Evolutionary conservation across 1,284 basidiomycete species (phyloP).

Genomic region (Cronartium quercuum): DNA sequence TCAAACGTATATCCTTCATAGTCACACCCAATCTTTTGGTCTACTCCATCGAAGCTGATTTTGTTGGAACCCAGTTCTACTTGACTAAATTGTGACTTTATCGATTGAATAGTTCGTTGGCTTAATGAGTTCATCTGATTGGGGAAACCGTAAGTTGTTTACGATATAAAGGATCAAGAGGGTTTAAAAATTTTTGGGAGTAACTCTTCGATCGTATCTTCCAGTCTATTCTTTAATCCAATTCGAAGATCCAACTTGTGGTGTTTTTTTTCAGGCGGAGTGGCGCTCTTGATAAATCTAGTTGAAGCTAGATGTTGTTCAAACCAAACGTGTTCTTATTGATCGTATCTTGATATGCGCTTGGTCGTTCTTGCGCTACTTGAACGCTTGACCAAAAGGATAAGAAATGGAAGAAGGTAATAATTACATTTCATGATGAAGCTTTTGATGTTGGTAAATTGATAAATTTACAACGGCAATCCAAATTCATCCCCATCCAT

Average conservation of each 20-base stretch:
- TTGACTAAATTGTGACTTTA: conserved; percentile 6
- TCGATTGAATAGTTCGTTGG: conserved; percentile 16
- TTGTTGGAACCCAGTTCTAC: conserved; percentile 3
- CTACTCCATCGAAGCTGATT: conserved; percentile 1
- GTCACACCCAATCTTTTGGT: conserved; percentile 23
- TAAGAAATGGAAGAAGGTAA: too few relatives aligned
- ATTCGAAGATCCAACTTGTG: conserved; percentile 28
- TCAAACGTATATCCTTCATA: conserved; percentile 12
- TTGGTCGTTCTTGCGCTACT: too few relatives aligned
- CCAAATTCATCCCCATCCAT: too few relatives aligned
- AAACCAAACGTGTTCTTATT: too few relatives aligned
- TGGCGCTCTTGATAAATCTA: too few relatives aligned
- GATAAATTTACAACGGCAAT: too few relatives aligned
- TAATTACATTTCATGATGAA: too few relatives aligned
- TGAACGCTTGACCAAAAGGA: too few relatives aligned
- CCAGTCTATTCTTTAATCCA: conserved; percentile 4
- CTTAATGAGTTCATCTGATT: conserved; percentile 4
- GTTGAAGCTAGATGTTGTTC: too few relatives aligned
- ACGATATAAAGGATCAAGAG: conserved; percentile 2
- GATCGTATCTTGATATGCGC: too few relatives aligned
- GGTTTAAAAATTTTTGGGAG: conserved; percentile 17
- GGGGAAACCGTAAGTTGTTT: conserved; percentile 11
- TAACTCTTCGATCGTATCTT: conserved; percentile 25
- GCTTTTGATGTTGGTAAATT: too few relatives aligned
- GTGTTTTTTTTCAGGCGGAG: not conserved